Base-by-base conservation (phyloP, 1,284 basidiomycete species). In the Malassezia yamatoensis region DNA sequence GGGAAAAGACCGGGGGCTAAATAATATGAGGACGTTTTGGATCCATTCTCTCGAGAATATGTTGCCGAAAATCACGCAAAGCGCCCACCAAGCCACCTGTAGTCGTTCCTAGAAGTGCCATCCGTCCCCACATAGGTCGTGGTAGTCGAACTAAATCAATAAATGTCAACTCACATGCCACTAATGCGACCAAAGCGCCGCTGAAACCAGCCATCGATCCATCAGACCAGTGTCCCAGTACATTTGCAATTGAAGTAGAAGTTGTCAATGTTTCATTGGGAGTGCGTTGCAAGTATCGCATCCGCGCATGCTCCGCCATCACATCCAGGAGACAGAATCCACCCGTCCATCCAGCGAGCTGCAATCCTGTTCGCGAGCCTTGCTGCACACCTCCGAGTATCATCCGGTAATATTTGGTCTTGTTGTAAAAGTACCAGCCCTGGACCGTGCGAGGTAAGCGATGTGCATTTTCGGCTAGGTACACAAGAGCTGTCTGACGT, bases 391-490 rank as follows among this genome's bases (percentile, higher is more conserved):
- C 71, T 5, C 65, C 63, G 8, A 72, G 51, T 39, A 73, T 48
- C 46, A 73, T 66, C 43, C 60, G 62, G 59, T 73, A 73, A 53
- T 73, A 70, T 37, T 72, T 74, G 12, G 72, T 74, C 62, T 74
- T 74, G 47, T 68, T 68, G 60, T 74, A 74, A 48, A 74, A 74
- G 59, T 71, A 74, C 72, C 72, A 74, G 6, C 72, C 72, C 35
- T 74, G 72, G 9, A 72, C 70, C 12, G 72, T 74, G 36, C 65
- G 63, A 2, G 72, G 72, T 18, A 63, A 51, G 2, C 70, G 59
- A 37, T 74, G 72, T 3, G 72, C 70, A 55, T 74, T 74, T 50
- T 74, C 72, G 0, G 72, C 72, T 60, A 74, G 66, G 35, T 67
- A 74, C 1, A 72, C 66, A 18, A 70, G 56, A 7, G 59, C 60